Base-by-base conservation (phyloP, 2,329 filamentous ascomycete genomes). In the Hirsutella thompsonii region DNA sequence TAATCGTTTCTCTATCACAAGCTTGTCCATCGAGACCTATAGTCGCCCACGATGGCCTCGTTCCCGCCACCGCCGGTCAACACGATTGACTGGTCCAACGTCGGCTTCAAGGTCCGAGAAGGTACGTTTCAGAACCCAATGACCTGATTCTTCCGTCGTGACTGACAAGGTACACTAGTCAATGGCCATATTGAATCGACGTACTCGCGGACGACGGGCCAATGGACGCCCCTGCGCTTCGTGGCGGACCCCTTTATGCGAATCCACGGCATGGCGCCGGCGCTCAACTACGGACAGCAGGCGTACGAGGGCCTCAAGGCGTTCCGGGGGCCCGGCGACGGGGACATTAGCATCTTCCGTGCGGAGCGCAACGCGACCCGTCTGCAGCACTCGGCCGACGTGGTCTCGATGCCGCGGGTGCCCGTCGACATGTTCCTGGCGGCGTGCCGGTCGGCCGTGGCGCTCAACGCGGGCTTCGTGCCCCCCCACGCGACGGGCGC, bases 231-330 rank as follows among this genome's bases (percentile, higher is more conserved):
- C 13, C 87, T 86, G 20, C 67, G 74, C 47, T 94, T 94, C 64
- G 79, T 95, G 46, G 64, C 76, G 45, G 85, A 90, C 53, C 90
- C 90, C 6, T 89, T 74, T 68, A 76, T 96, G 52, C 80, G 81
- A 49, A 79, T 96, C 57, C 90, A 96, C 63, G 92, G 90, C 61
- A 92, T 98, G 85, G 81, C 89, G 0, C 89, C 92, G 0, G 90
- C 79, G 35, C 76, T 96, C 49, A 98, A 98, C 72, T 98, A 98
- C 62, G 88, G 90, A 44, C 88, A 94, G 59, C 92, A 96, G 67
- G 90, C 87, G 54, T 98, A 94, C 69, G 92, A 98, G 61, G 92
- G 92, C n/a, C 79, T 96, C 59, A 96, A 96, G 64, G 89, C 90
- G 42, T 95, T 95, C 74, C 87, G 90, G 47, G 69, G 72, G 2